phyloP scores from a whole-genome alignment of 495 filamentous ascomycete genomes.

The Aspergillus homomorphus region DNA sequence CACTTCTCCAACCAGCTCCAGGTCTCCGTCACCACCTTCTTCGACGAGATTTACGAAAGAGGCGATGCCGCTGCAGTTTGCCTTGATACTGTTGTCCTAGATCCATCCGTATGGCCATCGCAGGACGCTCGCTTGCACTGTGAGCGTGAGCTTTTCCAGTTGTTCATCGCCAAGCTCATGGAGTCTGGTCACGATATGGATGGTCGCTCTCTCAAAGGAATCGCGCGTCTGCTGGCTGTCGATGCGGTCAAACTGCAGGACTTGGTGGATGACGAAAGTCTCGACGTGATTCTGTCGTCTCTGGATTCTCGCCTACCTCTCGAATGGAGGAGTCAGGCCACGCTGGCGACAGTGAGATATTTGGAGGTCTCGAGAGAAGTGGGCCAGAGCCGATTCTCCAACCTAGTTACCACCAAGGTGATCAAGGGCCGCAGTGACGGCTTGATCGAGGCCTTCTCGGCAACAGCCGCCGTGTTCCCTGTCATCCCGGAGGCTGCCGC shows the following conservation, averaged over 20 bases:
- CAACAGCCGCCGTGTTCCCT: constrained; percentile 81
- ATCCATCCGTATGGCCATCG: constrained; percentile 54
- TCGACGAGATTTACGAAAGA: constrained; percentile 55
- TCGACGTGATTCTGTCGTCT: constrained; percentile 74
- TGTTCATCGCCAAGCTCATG: constrained; percentile 63
- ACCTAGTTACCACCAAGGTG: constrained; percentile 60
- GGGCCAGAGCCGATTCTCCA: constrained; percentile 61
- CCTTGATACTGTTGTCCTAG: constrained; percentile 55
- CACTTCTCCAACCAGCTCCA: constrained; percentile 50
- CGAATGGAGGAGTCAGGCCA: constrained; percentile 68
- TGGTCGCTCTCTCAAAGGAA: constrained; percentile 57
- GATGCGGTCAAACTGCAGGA: constrained; percentile 56
- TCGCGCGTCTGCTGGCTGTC: constrained; percentile 60
- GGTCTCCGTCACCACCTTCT: constrained; percentile 49
- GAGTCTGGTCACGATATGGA: constrained; percentile 58
- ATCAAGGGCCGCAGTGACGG: constrained; percentile 54
- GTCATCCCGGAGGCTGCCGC: constrained; percentile 68
- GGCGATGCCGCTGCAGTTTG: constrained; percentile 61
- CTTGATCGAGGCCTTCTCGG: constrained; percentile 77
- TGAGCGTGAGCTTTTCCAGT: constrained; percentile 62
- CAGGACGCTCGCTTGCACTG: constrained; percentile 46
- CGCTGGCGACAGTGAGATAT: constrained; percentile 73
- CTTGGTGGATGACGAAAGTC: constrained; percentile 70
- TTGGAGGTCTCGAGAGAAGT: constrained; percentile 68
- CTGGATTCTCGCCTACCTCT: constrained; percentile 72